These are phyloP conservation scores for Globisporangium uncinulatum DNA, from an alignment of 352 stramenopile species.

Conservation along the genomic window DNA sequence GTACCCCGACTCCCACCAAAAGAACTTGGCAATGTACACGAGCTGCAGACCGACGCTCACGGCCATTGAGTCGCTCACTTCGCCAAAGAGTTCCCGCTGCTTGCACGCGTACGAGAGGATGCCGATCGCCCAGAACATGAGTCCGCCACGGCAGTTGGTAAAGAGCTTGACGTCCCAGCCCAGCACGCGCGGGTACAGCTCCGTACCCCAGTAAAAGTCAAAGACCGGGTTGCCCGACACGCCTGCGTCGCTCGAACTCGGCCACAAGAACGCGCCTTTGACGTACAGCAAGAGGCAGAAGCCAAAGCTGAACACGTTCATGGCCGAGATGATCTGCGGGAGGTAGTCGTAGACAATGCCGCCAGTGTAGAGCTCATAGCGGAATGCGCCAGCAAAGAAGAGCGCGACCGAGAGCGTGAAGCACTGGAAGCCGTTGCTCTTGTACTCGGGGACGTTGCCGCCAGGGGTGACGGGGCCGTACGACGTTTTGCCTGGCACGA, in stretches of 20 bases:
- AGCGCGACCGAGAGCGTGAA: constrained; percentile 85
- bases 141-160: constrained; percentile 95
- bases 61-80: constrained; percentile 85
- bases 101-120: constrained; percentile 90
- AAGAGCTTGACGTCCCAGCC: constrained; percentile 97
- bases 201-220: constrained; percentile 97
- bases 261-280: constrained; percentile 86
- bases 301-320: constrained; percentile 94
- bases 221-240: constrained; percentile 90
- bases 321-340: constrained; percentile 77
- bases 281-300: constrained; percentile 91
- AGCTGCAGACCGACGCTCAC: constrained; percentile 87
- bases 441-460: constrained; percentile 90
- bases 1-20: constrained; percentile 95
- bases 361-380: constrained; percentile 47
- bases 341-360: constrained; percentile 87
- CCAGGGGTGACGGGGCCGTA: constrained; percentile 79
- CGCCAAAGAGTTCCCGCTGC: constrained; percentile 73
- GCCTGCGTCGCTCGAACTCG: constrained; percentile 90
- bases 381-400: constrained; percentile 55
- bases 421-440: constrained; percentile 89
- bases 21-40: constrained; percentile 98
- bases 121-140: constrained; percentile 96
- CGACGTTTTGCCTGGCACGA: constrained; percentile 86
- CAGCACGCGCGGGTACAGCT: constrained; percentile 92